These are phyloP conservation scores for Aureobasidium namibiae DNA, from an alignment of 2,329 filamentous ascomycete species.

Conservation along the genomic window DNA sequence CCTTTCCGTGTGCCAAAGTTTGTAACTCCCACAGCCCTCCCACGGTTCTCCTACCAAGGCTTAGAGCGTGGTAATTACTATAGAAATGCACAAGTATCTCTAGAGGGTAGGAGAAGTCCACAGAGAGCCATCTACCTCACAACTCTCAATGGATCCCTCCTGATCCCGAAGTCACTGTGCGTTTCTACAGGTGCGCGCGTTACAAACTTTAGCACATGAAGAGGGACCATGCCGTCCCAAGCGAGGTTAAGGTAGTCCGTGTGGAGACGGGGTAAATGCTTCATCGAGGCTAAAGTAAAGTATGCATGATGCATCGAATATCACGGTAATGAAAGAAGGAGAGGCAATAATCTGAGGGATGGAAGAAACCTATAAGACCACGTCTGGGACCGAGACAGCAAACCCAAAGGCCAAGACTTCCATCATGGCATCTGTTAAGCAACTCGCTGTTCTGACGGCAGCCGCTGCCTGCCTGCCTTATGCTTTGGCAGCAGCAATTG, in stretches of 20 bases:
- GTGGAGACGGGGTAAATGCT: slow-evolving; percentile 8
- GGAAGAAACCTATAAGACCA: not conserved
- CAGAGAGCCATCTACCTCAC: too few species aligned
- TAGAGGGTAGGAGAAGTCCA: too few species aligned
- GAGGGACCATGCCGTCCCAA: not conserved
- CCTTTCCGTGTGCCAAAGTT: too few species aligned
- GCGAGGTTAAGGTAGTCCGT: not conserved
- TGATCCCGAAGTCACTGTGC: too few species aligned
- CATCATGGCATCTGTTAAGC: slow-evolving; percentile 4
- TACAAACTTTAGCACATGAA: too few species aligned
- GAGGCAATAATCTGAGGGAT: not conserved
- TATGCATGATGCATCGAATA: slow-evolving; percentile 5
- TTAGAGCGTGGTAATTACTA: too few species aligned
- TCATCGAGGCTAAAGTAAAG: slow-evolving; percentile 5
- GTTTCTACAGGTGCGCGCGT: too few species aligned
- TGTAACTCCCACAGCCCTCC: too few species aligned
- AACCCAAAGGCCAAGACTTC: not conserved
- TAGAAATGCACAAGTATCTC: too few species aligned
- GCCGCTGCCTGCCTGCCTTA: not conserved
- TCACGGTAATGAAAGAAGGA: not conserved
- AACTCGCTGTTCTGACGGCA: not conserved
- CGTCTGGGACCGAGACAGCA: not conserved
- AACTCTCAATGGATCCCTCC: too few species aligned
- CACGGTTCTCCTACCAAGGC: too few species aligned
- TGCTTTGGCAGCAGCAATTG: not conserved